Percentiles rank a stretch among this genome's conserved stretches.
These are phyloP conservation scores for Hymenoscyphus linearis DNA, from an alignment of 2,329 filamentous ascomycete species.

Conservation along the genomic window DNA sequence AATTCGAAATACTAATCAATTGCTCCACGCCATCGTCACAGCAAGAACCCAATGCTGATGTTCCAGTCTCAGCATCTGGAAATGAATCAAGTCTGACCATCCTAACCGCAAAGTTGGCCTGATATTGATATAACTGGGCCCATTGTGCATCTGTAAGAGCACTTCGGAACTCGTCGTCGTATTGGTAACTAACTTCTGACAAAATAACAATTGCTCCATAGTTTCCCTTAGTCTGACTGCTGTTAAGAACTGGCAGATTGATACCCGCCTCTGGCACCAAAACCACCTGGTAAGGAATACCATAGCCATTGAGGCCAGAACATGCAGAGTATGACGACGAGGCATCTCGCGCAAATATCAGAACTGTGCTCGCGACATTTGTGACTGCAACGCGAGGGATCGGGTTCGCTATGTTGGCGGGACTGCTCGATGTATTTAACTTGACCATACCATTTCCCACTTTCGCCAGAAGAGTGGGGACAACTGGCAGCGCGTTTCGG, in stretches of 20 bases:
- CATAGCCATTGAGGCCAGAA: conserved; percentile 54
- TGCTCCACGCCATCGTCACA: conserved; percentile 45
- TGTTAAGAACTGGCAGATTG: conserved; percentile 47
- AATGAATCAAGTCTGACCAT: conserved; percentile 57
- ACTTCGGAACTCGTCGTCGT: conserved; percentile 34
- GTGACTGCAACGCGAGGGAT: conserved; percentile 8
- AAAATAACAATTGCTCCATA: conserved; percentile 51
- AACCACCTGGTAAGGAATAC: conserved; percentile 52
- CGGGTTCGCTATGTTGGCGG: neutral
- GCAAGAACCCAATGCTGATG: conserved; percentile 36
- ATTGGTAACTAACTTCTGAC: conserved; percentile 37
- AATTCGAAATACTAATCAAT: conserved; percentile 48
- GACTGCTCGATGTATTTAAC: conserved; percentile 16
- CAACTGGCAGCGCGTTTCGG: conserved; percentile 10
- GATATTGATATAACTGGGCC: conserved; percentile 51
- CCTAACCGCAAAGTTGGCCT: conserved; percentile 51
- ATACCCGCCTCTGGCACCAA: conserved; percentile 49
- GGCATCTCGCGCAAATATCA: conserved; percentile 50
- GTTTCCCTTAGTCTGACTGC: conserved; percentile 42
- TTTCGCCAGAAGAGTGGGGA: conserved; percentile 9
- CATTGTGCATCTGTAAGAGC: conserved; percentile 49
- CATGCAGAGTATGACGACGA: conserved; percentile 43
- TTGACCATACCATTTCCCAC: conserved; percentile 15
- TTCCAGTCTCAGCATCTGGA: conserved; percentile 46
- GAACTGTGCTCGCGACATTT: conserved; percentile 39